Evolutionary conservation across 192 early-diverging fungal genomes (phyloP), one percentile per base, ranked within the genome.

Genomic region (Podila horticola): DNA sequence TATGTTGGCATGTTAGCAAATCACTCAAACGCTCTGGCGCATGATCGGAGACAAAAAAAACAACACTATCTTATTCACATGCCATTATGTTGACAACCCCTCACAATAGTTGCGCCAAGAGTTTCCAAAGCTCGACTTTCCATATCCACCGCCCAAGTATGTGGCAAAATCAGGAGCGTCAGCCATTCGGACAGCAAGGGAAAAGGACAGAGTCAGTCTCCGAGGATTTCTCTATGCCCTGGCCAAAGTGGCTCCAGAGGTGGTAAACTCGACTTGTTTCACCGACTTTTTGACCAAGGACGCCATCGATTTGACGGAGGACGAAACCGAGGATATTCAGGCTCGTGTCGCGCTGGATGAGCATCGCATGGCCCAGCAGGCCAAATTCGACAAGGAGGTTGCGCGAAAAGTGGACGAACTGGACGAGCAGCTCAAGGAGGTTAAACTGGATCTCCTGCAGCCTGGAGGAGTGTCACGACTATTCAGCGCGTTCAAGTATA

Each of bases 171-270:
- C 67, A 7, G 50, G 73, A 52, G 63, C 68, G 2, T 59, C 72
- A 2, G 68, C 71, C 29, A 34, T 69, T n/a, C 65, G 62, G 7
- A 45, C 76, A 17, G 74, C 82, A 12, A 79, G 85, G 7, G 89
- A 90, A 67, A 88, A 86, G 62, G 86, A 90, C 71, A 81, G 89
- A 1, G 58, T 87, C 58, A 69, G 77, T 28, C 74, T 87, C 20
- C 82, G 86, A 29, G 83, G 77, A 0, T 88, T 85, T 26, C 50
- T 90, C 5, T 82, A 74, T 30, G 68, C 76, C 12, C 45, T 90
- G 1, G 75, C 82, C 33, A 74, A 63, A 55, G 48, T 58, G 3
- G 57, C 82, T 8, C 66, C 64, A 13, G 67, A 74, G 20, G 36
- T 88, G 10, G 70, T 84, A 11, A 61, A 58, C 48, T 84, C 81